These are phyloP conservation scores for Talaromyces sp. DNA, from an alignment of 2,329 filamentous ascomycete species.

Conservation along the genomic window DNA sequence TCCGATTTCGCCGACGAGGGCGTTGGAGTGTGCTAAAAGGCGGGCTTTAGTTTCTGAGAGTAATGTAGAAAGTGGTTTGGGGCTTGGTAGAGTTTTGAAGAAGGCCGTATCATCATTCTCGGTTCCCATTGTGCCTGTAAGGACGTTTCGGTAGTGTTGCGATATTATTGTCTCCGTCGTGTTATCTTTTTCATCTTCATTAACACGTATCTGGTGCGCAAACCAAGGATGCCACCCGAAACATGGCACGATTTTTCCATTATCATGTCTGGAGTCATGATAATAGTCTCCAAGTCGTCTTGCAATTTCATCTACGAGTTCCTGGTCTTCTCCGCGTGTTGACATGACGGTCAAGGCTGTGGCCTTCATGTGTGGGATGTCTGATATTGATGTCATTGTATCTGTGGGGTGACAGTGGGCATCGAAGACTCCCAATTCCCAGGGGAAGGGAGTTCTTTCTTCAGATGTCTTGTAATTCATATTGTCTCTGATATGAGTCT, in stretches of 20 bases:
- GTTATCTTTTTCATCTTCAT: constrained; percentile 25
- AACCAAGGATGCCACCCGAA: constrained; percentile 71
- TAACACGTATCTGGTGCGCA: constrained; percentile 58
- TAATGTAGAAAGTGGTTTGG: constrained; percentile 52
- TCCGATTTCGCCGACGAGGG: constrained; percentile 61
- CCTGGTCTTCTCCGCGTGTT: constrained; percentile 60
- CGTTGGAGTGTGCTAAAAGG: constrained; percentile 51
- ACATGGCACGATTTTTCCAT: constrained; percentile 50
- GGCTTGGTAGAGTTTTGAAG: constrained; percentile 51
- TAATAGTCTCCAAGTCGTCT: constrained; percentile 7
- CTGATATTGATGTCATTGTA: constrained; percentile 55
- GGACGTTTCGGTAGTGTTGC: constrained; percentile 53
- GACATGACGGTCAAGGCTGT: constrained; percentile 61
- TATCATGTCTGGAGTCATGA: background rate
- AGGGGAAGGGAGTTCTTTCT: constrained; percentile 48
- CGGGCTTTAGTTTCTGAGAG: constrained; percentile 49
- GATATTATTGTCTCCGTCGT: constrained; percentile 31
- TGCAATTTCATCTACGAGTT: constrained; percentile 54
- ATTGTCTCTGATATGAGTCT: background rate
- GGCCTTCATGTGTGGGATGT: constrained; percentile 57
- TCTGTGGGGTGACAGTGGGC: constrained; percentile 67
- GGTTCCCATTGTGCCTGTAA: constrained; percentile 44
- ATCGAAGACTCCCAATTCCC: constrained; percentile 61
- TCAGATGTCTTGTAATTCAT: background rate
- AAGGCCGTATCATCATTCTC: constrained; percentile 46